phyloP scores from a whole-genome alignment of 2,329 filamentous ascomycete species.

The Diaporthe destruens region DNA sequence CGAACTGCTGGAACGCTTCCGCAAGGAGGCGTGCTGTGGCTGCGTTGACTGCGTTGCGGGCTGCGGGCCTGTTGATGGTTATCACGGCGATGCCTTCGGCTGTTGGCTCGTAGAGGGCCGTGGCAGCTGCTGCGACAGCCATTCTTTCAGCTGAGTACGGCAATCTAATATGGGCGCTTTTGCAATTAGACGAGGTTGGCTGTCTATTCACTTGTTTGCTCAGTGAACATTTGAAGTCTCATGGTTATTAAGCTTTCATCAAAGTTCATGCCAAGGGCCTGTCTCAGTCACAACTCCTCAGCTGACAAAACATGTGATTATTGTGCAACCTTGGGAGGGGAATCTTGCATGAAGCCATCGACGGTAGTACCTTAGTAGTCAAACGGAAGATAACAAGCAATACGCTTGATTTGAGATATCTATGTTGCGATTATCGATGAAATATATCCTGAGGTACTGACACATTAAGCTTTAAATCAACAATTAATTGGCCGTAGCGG shows the following conservation, averaged over 20 bases:
- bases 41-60: constrained; percentile 65
- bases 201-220: background rate
- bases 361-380: background rate
- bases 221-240: too few relatives aligned
- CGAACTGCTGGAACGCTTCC: constrained; percentile 61
- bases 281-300: background rate
- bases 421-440: too few relatives aligned
- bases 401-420: too few relatives aligned
- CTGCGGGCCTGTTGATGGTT: constrained; percentile 63
- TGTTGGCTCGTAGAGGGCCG: constrained; percentile 35
- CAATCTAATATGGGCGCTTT: too few relatives aligned
- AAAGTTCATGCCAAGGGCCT: background rate
- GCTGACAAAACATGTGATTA: constrained; percentile 13
- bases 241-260: too few relatives aligned
- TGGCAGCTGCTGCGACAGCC: background rate
- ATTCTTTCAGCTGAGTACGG: background rate
- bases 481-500: too few relatives aligned
- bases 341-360: too few relatives aligned
- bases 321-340: background rate
- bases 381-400: background rate
- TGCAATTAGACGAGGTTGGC: background rate
- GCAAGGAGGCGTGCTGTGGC: constrained; percentile 62
- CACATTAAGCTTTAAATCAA: too few relatives aligned
- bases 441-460: too few relatives aligned
- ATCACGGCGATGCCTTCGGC: constrained; percentile 65